These are phyloP conservation scores for Tremella fuciformis DNA, from an alignment of 768 basidiomycete species.

Conservation along the genomic window DNA sequence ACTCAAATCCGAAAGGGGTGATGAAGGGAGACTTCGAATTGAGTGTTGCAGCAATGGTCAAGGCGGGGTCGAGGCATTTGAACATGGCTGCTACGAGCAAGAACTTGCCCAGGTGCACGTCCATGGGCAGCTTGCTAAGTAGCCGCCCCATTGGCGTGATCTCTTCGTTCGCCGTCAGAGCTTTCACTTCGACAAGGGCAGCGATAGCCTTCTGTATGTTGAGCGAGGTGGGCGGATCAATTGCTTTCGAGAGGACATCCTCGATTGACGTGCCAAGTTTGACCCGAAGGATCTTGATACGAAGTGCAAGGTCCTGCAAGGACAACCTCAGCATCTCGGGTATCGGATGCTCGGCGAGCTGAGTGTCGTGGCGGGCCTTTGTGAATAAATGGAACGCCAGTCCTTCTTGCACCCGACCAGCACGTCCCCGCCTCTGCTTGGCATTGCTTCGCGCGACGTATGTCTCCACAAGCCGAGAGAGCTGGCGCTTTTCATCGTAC, in stretches of 20 bases:
- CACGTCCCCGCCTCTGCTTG: constrained; percentile 73
- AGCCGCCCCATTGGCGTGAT: constrained; percentile 91
- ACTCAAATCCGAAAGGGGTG: constrained; percentile 79
- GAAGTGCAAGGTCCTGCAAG: constrained; percentile 69
- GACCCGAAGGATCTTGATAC: constrained; percentile 73
- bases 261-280: constrained; percentile 81
- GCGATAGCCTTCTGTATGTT: constrained; percentile 89
- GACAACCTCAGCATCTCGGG: constrained; percentile 95
- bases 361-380: constrained; percentile 74
- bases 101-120: constrained; percentile 94
- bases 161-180: constrained; percentile 78
- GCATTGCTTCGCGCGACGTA: constrained; percentile 91
- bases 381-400: constrained; percentile 96
- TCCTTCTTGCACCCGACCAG: constrained; percentile 84
- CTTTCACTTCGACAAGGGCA: constrained; percentile 87
- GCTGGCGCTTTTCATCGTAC: constrained; percentile 95
- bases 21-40: constrained; percentile 93
- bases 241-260: constrained; percentile 77
- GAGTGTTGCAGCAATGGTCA: constrained; percentile 89
- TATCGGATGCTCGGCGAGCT: constrained; percentile 82
- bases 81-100: constrained; percentile 78
- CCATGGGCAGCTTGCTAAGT: constrained; percentile 86
- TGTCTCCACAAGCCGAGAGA: constrained; percentile 85
- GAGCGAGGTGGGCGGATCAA: constrained; percentile 80
- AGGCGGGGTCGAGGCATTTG: constrained; percentile 88